phyloP scores from a whole-genome alignment of 768 basidiomycete species.

The Pleurotus cornucopiae region DNA sequence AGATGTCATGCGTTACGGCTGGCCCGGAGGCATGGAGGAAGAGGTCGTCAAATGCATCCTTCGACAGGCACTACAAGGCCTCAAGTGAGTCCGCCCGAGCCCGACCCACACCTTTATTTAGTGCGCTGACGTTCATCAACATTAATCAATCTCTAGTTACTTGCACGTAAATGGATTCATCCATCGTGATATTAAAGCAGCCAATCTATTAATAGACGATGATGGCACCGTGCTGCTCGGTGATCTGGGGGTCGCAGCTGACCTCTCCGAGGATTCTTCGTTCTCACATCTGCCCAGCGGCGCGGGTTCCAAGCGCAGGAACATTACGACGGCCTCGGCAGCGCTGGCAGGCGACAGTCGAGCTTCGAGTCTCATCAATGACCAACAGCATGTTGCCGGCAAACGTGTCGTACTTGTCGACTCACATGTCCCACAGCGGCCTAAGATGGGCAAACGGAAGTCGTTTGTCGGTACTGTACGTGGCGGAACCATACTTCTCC shows the following conservation, averaged over 20 bases:
- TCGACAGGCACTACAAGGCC: conserved; percentile 82
- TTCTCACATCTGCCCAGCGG: conserved; percentile 15
- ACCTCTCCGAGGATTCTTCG: conserved; percentile 60
- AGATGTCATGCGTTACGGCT: conserved; percentile 80
- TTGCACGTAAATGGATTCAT: conserved; percentile 88
- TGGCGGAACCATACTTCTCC: neutral
- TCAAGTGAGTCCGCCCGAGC: conserved; percentile 51
- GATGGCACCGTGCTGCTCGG: conserved; percentile 88
- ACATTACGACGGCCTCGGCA: conserved; percentile 24
- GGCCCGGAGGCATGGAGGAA: conserved; percentile 89
- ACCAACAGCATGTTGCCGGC: conserved; percentile 10
- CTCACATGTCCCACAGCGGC: conserved; percentile 26
- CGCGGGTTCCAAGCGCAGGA: conserved; percentile 17
- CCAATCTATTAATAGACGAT: conserved; percentile 88
- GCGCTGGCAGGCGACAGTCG: conserved; percentile 16
- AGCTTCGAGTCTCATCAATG: conserved; percentile 18
- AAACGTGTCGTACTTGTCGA: conserved; percentile 34
- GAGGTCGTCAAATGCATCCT: conserved; percentile 83
- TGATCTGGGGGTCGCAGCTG: conserved; percentile 89
- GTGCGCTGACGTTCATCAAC: conserved; percentile 1
- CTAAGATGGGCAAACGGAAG: conserved; percentile 71
- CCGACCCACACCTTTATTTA: conserved; percentile 2
- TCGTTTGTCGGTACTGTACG: conserved; percentile 89
- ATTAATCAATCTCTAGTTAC: conserved; percentile 42
- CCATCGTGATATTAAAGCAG: conserved; percentile 93